Conservation (phyloP, 2,329 filamentous ascomycete genomes). For the Botrytis porri region DNA sequence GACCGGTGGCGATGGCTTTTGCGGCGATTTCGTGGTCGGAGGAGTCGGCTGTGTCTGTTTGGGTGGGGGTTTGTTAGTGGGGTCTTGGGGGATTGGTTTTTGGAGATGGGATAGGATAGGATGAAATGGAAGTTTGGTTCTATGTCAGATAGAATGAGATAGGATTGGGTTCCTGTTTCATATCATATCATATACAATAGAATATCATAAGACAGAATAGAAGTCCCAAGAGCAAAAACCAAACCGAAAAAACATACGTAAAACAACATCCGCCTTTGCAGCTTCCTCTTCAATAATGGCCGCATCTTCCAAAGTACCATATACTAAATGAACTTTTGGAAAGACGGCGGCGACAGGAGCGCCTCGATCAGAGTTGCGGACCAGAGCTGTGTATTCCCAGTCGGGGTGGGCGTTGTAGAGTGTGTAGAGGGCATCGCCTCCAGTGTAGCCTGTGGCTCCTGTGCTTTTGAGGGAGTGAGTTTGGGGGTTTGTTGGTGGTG, state of each 20-base stretch:
- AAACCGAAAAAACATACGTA: slow-evolving; percentile 38
- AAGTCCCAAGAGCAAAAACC: no score
- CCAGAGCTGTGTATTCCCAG: slow-evolving; percentile 48
- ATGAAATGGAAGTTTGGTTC: no score
- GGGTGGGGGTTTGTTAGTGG: not conserved
- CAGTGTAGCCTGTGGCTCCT: slow-evolving; percentile 37
- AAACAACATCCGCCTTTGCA: slow-evolving; percentile 49
- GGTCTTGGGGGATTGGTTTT: not conserved
- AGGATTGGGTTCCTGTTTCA: no score
- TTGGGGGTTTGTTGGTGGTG: not conserved
- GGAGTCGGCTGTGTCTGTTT: slow-evolving; percentile 41
- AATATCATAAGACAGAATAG: no score
- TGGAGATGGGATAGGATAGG: not conserved
- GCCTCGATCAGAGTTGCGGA: slow-evolving; percentile 49
- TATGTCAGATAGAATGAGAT: no score
- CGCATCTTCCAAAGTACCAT: slow-evolving; percentile 48
- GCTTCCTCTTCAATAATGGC: slow-evolving; percentile 46
- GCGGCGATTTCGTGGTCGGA: slow-evolving; percentile 47
- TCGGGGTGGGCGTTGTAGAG: slow-evolving; percentile 47
- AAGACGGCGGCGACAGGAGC: slow-evolving; percentile 46
- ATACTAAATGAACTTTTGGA: slow-evolving; percentile 48
- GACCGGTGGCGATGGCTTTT: slow-evolving; percentile 45
- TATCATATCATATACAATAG: no score
- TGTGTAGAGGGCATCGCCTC: slow-evolving; percentile 45
- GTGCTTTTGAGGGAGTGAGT: not conserved